Evolutionary conservation across 2,329 filamentous ascomycete species (phyloP), one percentile per base, ranked within the genome.

Genomic region (Arthrobotrys entomopaga): DNA sequence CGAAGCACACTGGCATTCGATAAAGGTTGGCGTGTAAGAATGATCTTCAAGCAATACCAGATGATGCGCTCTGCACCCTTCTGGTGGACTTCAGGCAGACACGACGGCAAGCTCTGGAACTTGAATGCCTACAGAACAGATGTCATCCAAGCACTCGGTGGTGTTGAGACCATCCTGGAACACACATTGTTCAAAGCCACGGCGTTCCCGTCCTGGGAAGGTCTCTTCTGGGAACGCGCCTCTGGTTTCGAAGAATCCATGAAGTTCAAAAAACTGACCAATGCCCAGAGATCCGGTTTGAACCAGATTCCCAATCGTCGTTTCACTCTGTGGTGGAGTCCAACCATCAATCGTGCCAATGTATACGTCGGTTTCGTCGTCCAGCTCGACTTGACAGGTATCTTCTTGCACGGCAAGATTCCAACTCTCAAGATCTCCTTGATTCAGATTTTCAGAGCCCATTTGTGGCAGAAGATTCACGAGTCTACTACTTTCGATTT

Each of bases 401-500:
- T 99, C 75, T 99, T 99, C 88, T 86, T 99, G 80, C 96, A 99
- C 84, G 95, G 95, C 79, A 99, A 99, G 83, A 99, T 99, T 67
- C 96, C 95, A 0, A 99, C 95, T 0, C 83, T 99, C 49, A 99
- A 99, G 84, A 99, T 99, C 76, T 97, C 93, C 0, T 85, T 99
- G 63, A 99, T 99, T 75, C 95, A 99, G 81, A 99, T 99, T 79
- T 99, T 99, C 91, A 90, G 95, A 81, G 95, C 96, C 60, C 95
- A 99, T 87, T 89, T 99, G 85, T 99, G 95, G 95, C 95, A 99
- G 82, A 99, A 99, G 86, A 98, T 99, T 53, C 96, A 99, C 82
- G 95, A 99, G 82, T 96, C 91, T 0, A 93, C 98, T 0, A 94
- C 75, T 52, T 49, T 74, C 67, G 95, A 99, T 85, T 83, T 99